Percentiles rank a stretch among this genome's conserved stretches.
Evolutionary conservation across 1,139 yeast species (phyloP).

Genomic region (Debaryomyces nepalensis): DNA sequence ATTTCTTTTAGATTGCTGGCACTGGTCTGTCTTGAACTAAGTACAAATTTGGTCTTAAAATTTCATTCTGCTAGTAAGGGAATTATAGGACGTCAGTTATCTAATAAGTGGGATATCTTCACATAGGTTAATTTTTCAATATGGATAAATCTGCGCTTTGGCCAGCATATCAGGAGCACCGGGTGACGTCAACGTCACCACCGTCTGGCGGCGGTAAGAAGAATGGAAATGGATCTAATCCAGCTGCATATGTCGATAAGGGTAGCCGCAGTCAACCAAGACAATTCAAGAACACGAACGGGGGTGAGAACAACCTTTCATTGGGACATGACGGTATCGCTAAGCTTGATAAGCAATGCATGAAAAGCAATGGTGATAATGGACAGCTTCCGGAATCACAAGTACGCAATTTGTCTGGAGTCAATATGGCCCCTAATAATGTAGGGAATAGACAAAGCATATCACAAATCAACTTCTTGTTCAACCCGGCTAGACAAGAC

Average conservation of each 20-base stretch:
- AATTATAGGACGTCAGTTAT: not conserved
- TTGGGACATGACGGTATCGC: conserved; percentile 3
- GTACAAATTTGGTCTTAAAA: too few species aligned
- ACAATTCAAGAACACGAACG: conserved; percentile 11
- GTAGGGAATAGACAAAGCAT: conserved; percentile 9
- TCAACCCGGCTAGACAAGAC: conserved; percentile 26
- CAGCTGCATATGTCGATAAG: conserved; percentile 3
- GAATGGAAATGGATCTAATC: not conserved
- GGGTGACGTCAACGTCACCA: conserved; percentile 6
- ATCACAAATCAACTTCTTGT: conserved; percentile 17
- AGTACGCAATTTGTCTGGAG: not conserved
- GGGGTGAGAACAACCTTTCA: not conserved
- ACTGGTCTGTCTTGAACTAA: not conserved
- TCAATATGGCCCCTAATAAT: not conserved
- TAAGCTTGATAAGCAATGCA: not conserved
- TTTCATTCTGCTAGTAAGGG: too few species aligned
- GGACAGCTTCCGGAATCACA: conserved; percentile 5
- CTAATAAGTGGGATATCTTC: not conserved
- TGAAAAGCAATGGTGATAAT: conserved; percentile 9
- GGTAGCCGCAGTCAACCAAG: conserved; percentile 12
- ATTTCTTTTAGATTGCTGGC: conserved; percentile 10
- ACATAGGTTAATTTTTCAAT: not conserved
- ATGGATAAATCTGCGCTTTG: conserved; percentile 16
- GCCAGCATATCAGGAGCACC: conserved; percentile 10
- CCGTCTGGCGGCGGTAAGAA: conserved; percentile 1